Evolutionary conservation across 257 asterid genomes (phyloP), one percentile per base, ranked within the genome.

Genomic region (Nicotiana sylvestris): DNA sequence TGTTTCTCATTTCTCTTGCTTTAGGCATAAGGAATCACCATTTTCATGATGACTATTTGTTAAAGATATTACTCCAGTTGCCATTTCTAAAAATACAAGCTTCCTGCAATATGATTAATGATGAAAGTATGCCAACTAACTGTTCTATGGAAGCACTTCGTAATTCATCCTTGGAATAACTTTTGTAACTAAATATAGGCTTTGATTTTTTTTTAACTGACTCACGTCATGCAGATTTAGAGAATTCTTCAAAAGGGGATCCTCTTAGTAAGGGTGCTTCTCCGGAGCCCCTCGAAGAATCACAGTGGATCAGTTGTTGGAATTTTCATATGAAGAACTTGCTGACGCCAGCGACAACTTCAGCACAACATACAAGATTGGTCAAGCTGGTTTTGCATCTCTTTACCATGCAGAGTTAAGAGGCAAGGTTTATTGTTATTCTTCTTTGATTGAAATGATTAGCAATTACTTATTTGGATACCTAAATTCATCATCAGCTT

Each of bases 281-380:
- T 70, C 89, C 95, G 43, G 89, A 67, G 86, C 89, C 85, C 55
- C 85, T 83, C 33, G 33, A 25, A 94, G 96, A 4, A 91, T 93
- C 53, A 89, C 93, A 0, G 96, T 94, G 87, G 97, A 92, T 86
- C 90, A 92, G 87, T 92, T 97, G 1, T 90, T 94, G 57, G 97
- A 93, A 85, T 94, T 93, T 87, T 88, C 90, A 0, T 87, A 87
- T n/a, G 92, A 92, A 51, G 98, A 94, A 83, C 92, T 94, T 57
- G 95, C 97, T 1, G 27, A 58, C 35, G 97, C 97, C 51, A 88
- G 94, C 33, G 68, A 89, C 72, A 84, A 92, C 86, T 94, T 94
- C 82, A 82, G 82, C 85, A 9, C 90, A 29, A 87, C 89, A 51
- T 69, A 88, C 68, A 93, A 94, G 83, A 94, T 93, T 6, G 98